Evolutionary conservation across 2,329 filamentous ascomycete species (phyloP), one percentile per base, ranked within the genome.

Genomic region (Podosphaera leucotricha): DNA sequence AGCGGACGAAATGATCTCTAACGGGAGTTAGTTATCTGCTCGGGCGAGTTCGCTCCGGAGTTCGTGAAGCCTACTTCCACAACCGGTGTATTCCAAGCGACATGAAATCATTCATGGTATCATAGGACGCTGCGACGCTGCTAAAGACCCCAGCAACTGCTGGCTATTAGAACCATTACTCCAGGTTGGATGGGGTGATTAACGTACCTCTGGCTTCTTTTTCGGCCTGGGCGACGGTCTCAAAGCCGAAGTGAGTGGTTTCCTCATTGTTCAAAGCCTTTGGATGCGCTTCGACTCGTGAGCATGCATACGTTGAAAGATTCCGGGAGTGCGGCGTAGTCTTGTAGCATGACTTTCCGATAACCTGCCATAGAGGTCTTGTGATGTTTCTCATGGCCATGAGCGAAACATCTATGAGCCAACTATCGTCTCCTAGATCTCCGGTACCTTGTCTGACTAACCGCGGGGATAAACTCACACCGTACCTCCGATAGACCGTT

Each of bases 101-200:
- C 90, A 98, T 98, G 53, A 95, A 71, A 61, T 98, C 90, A 65
- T 98, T 98, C 90, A 98, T 98, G 49, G 78, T 80, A 62, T 98
- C 90, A 64, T 98, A 98, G 16, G 80, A 56, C 38, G 53, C 77
- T 52, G 90, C 90, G 36, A 98, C 90, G 52, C 80, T 94, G 61
- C 83, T 87, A 66, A 98, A 98, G 46, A 98, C 90, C 37, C 73
- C 75, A 47, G 80, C 65, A 61, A 58, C 55, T 57, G 41, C 13
- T 19, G 21, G 19, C 21, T 2, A 28, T 45, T 43, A 41, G 15
- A 30, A 19, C 33, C 24, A 20, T 30, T 3, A n/a, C 16, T n/a
- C 16, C 11, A 8, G n/a, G n/a, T n/a, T n/a, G 36, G 24, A 42
- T 44, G 43, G 28, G 15, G 19, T 18, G 28, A 16, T 21, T 15